These are phyloP conservation scores for Wickerhamiella allomyrinae DNA, from an alignment of 805 yeast genomes.

Conservation along the genomic window DNA sequence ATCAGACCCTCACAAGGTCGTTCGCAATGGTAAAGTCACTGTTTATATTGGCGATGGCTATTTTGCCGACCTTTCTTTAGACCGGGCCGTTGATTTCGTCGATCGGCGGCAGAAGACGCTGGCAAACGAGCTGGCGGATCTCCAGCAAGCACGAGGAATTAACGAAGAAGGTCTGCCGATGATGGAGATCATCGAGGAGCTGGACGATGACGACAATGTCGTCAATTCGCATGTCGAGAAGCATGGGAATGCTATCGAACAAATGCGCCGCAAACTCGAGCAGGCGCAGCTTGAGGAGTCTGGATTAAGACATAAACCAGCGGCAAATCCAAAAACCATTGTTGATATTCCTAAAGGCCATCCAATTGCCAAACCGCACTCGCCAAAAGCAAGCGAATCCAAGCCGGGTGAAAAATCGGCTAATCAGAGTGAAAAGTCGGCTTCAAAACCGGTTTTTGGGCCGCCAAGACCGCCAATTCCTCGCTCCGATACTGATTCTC, in stretches of 20 bases:
- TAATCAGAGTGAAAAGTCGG: not conserved
- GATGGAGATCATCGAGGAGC: constrained; percentile 70
- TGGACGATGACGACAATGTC: constrained; percentile 74
- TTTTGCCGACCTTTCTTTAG: constrained; percentile 16
- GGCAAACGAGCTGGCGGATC: constrained; percentile 7
- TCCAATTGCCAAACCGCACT: not conserved
- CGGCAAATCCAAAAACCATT: not conserved
- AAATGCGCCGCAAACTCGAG: not conserved
- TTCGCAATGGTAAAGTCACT: constrained; percentile 6
- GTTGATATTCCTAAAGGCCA: not conserved
- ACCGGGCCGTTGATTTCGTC: constrained; percentile 14
- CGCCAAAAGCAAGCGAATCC: not conserved
- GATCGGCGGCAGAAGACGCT: constrained; percentile 9
- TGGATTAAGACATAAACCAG: not conserved
- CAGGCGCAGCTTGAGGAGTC: not conserved
- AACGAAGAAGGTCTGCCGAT: constrained; percentile 44
- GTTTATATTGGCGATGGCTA: constrained; percentile 22
- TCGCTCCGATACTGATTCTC: not conserved
- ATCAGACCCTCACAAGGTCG: not conserved
- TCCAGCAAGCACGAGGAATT: constrained; percentile 11
- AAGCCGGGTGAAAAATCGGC: not conserved
- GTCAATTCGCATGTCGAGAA: constrained; percentile 34
- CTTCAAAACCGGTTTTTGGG: not conserved
- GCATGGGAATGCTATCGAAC: constrained; percentile 8
- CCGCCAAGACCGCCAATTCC: too few relatives aligned